phyloP scores from a whole-genome alignment of 2,329 filamentous ascomycete genomes.

The Cladophialophora psammophila region DNA sequence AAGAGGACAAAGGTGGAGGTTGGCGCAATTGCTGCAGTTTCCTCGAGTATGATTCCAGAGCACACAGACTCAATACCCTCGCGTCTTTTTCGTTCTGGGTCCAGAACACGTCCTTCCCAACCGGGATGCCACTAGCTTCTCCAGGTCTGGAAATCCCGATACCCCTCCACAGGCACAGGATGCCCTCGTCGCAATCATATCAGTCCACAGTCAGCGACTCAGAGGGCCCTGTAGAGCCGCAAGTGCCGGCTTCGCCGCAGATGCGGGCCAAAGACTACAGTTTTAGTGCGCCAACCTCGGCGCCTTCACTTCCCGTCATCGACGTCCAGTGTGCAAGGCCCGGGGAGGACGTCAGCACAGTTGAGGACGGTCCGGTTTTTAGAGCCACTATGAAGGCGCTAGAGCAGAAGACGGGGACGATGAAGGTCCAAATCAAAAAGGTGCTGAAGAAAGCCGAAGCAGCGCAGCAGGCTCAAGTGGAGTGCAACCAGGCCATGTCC shows the following conservation, averaged over 20 bases:
- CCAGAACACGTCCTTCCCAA: conserved; percentile 64
- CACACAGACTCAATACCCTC: conserved; percentile 85
- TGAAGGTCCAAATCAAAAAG: conserved; percentile 94
- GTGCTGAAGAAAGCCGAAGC: conserved; percentile 93
- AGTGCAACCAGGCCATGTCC: conserved; percentile 84
- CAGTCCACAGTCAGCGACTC: conserved; percentile 79
- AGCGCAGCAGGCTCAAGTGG: conserved; percentile 77
- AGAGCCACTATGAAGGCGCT: conserved; percentile 95
- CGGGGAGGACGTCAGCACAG: conserved; percentile 80
- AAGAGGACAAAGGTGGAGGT: conserved; percentile 84
- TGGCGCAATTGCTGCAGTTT: conserved; percentile 98
- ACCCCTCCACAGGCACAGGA: conserved; percentile 73
- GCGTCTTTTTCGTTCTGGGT: conserved; percentile 97
- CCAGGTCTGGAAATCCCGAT: conserved; percentile 76
- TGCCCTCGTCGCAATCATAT: conserved; percentile 86
- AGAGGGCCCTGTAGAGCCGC: conserved; percentile 59
- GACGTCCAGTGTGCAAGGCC: conserved; percentile 85
- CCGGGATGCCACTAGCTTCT: conserved; percentile 69
- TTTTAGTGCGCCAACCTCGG: conserved; percentile 43
- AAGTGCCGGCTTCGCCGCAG: conserved; percentile 44
- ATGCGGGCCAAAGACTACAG: conserved; percentile 38
- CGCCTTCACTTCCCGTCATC: conserved; percentile 67
- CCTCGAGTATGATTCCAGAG: conserved; percentile 94
- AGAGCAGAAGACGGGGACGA: conserved; percentile 94
- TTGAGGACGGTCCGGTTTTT: conserved; percentile 94